These are phyloP conservation scores for Lycium ferocissimum DNA, from an alignment of 257 asterid genomes.

Conservation along the genomic window DNA sequence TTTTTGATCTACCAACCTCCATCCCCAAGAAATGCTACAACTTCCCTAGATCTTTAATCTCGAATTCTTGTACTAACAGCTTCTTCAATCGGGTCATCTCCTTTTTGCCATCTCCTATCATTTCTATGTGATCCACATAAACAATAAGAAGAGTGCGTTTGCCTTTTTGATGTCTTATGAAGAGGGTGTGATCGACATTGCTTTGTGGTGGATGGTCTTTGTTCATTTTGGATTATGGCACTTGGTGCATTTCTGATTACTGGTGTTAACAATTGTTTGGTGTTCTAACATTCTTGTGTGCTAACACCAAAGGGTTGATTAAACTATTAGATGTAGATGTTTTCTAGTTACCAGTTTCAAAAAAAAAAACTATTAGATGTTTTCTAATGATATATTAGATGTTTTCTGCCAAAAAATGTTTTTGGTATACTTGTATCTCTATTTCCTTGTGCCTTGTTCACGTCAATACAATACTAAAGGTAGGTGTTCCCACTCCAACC, in stretches of 20 bases:
- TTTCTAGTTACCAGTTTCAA: too few species aligned
- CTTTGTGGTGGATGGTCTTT: neutral
- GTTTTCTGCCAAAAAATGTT: neutral
- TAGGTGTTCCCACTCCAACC: neutral
- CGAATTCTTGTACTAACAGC: neutral
- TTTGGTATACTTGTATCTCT: neutral
- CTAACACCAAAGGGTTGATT: neutral
- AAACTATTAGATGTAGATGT: too few species aligned
- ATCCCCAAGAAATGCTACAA: neutral
- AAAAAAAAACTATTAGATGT: too few species aligned
- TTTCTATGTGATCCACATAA: neutral
- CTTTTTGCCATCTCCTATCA: neutral
- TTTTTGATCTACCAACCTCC: neutral
- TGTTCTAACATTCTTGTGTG: neutral
- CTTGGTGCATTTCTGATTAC: neutral
- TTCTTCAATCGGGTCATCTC: neutral
- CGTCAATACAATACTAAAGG: neutral
- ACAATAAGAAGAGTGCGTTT: neutral
- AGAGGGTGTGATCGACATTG: neutral
- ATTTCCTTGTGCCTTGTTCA: conserved; percentile 7
- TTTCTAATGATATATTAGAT: too few species aligned
- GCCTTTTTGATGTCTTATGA: neutral
- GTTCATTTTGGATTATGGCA: neutral
- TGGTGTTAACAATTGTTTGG: neutral
- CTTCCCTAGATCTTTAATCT: neutral